Evolutionary conservation across 2,329 filamentous ascomycete genomes (phyloP).

Genomic region (Sporothrix phasma): DNA sequence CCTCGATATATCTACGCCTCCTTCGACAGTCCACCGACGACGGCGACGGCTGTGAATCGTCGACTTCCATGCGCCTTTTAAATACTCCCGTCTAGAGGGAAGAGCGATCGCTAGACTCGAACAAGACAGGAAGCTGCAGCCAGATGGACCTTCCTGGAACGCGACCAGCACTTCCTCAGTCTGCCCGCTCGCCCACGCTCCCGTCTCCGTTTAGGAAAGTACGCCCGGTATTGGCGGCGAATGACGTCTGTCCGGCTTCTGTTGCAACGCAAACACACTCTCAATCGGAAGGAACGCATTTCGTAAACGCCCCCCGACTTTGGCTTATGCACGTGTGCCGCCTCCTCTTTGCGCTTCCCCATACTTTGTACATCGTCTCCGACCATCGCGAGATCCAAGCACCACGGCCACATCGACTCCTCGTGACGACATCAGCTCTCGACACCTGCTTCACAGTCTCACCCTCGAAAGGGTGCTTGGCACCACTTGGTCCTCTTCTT

Average conservation of each 20-base stretch:
- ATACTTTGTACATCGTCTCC: not conserved
- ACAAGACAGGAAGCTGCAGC: not conserved
- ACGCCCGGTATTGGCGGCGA: not conserved
- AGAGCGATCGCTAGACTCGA: not conserved
- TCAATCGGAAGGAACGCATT: not conserved
- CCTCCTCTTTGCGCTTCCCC: not conserved
- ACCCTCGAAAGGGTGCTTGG: not conserved
- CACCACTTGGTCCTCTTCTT: not conserved
- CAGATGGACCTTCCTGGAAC: not conserved
- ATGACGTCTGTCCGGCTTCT: not conserved
- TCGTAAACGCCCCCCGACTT: not conserved
- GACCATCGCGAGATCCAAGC: not conserved
- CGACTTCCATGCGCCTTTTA: not conserved
- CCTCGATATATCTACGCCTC: not conserved
- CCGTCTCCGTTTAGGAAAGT: not conserved
- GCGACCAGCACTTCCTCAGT: not conserved
- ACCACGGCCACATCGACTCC: not conserved
- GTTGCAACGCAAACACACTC: not conserved
- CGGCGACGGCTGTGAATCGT: not conserved
- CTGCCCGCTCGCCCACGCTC: not conserved
- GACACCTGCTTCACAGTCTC: not conserved
- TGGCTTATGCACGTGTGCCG: not conserved
- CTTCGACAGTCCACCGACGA: no score
- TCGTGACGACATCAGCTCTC: not conserved
- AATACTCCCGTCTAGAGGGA: not conserved